Evolutionary conservation across 2,329 filamentous ascomycete genomes (phyloP), one percentile per base, ranked within the genome.

Genomic region (Pseudopyrenochaeta lycopersici): DNA sequence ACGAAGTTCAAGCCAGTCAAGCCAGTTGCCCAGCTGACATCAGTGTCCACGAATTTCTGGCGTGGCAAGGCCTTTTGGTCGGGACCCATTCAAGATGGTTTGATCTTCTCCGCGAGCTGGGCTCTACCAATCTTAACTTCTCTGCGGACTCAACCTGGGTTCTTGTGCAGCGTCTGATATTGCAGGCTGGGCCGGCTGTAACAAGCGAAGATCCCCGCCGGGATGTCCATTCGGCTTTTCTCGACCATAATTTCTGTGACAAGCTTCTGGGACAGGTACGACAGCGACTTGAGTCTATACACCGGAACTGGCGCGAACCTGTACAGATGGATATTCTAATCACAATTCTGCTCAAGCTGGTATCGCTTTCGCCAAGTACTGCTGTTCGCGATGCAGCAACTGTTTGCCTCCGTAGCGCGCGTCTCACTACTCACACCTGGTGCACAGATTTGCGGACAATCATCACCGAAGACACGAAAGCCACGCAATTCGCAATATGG

Each of bases 321-420:
- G 70, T 84, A 46, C 78, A 80, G 12, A 88, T 90, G 85, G 81
- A 85, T 4, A 77, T 82, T 0, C 48, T 89, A 1, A 77, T 88
- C 4, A 83, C 78, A 0, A 60, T 90, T 0, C 62, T 76, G 0
- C 64, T 85, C 0, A 79, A 83, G 2, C 17, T 78, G 1, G 63
- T 59, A 14, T 65, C 61, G 70, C 1, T 78, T 63, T 46, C 59
- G 42, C 18, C 61, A 70, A 29, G 62, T 52, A 40, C 55, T 4
- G 30, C 41, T 1, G 49, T 50, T 6, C 42, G 23, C 32, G 39
- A 49, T 1, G 61, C 63, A 6, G 49, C 62, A 7, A 14, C 32
- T 0, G 9, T 44, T 0, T 50, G 85, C 1, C 64, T 90, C 0
- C 40, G 67, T 0, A 69, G 53, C 3, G 78, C 79, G 0, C 79